phyloP scores from a whole-genome alignment of 768 basidiomycete genomes.

The Termitomyces sp. region DNA sequence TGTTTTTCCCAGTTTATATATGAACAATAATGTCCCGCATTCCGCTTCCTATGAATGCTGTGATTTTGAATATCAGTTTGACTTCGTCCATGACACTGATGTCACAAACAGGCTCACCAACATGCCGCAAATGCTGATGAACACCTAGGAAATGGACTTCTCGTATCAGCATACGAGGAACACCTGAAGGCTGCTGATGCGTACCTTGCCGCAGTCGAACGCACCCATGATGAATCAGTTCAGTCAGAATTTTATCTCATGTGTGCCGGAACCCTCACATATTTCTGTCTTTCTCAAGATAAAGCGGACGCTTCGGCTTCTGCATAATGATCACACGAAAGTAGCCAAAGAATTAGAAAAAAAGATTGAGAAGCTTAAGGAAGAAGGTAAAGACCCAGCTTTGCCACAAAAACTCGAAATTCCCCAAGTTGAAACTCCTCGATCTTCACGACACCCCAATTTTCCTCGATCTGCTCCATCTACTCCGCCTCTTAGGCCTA shows the following conservation, averaged over 20 bases:
- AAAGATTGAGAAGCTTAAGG: conserved; percentile 62
- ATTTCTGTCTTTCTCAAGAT: conserved; percentile 39
- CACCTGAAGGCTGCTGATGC: conserved; percentile 73
- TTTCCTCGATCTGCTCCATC: conserved; percentile 38
- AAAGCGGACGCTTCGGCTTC: conserved; percentile 69
- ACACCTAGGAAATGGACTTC: conserved; percentile 54
- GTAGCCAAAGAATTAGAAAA: conserved; percentile 67
- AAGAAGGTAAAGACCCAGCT: conserved; percentile 73
- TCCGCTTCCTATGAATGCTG: conserved; percentile 48
- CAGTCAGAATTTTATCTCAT: conserved; percentile 16
- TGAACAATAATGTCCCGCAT: conserved; percentile 17
- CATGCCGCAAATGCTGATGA: conserved; percentile 81
- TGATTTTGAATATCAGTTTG: conserved; percentile 20
- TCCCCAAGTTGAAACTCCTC: conserved; percentile 18
- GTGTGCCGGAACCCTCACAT: neutral
- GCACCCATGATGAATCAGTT: conserved; percentile 70
- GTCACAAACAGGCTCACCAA: conserved; percentile 59
- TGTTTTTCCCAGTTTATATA: neutral
- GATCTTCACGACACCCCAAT: conserved; percentile 24
- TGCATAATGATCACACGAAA: conserved; percentile 70
- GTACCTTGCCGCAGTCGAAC: conserved; percentile 66
- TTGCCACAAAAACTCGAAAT: conserved; percentile 56
- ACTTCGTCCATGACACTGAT: neutral
- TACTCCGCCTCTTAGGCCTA: conserved; percentile 37
- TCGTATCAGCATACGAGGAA: conserved; percentile 69